phyloP scores from a whole-genome alignment of 192 early-diverging fungal genomes.

The Linnemannia elongata region DNA sequence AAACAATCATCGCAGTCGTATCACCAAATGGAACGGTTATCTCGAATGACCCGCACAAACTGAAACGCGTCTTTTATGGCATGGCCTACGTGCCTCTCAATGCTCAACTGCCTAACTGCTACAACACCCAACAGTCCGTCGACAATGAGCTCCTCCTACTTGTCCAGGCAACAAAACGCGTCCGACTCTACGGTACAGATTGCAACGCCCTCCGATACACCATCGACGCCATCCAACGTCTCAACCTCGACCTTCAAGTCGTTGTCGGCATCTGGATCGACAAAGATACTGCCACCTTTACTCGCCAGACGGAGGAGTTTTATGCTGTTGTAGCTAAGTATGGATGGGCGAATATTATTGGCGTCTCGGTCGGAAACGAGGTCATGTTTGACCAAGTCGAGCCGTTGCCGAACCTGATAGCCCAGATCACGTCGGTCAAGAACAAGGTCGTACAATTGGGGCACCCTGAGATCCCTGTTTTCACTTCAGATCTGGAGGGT shows the following conservation, averaged over 20 bases:
- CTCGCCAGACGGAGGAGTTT: conserved; percentile 40
- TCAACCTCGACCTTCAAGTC: conserved; percentile 49
- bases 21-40: conserved; percentile 20
- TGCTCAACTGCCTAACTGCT: conserved; percentile 46
- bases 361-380: conserved; percentile 59
- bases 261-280: conserved; percentile 55
- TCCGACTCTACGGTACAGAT: conserved; percentile 55
- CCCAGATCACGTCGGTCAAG: conserved; percentile 32
- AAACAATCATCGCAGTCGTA: not conserved
- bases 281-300: conserved; percentile 21
- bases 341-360: conserved; percentile 46
- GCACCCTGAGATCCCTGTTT: conserved; percentile 33
- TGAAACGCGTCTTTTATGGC: conserved; percentile 51
- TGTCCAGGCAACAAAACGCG: conserved; percentile 46
- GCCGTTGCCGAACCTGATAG: not conserved
- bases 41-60: not conserved
- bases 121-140: conserved; percentile 38
- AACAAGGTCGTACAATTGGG: conserved; percentile 14
- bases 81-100: conserved; percentile 48
- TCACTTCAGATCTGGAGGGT: conserved; percentile 30
- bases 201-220: conserved; percentile 36
- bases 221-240: conserved; percentile 30
- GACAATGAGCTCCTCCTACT: conserved; percentile 44
- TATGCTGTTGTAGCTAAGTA: conserved; percentile 17
- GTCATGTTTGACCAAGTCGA: conserved; percentile 40